A percentile compares a stretch with the other conserved stretches of the same genome.
These are phyloP conservation scores for Ophiostoma himal-ulmi DNA, from an alignment of 2,329 filamentous ascomycete species.

Conservation along the genomic window DNA sequence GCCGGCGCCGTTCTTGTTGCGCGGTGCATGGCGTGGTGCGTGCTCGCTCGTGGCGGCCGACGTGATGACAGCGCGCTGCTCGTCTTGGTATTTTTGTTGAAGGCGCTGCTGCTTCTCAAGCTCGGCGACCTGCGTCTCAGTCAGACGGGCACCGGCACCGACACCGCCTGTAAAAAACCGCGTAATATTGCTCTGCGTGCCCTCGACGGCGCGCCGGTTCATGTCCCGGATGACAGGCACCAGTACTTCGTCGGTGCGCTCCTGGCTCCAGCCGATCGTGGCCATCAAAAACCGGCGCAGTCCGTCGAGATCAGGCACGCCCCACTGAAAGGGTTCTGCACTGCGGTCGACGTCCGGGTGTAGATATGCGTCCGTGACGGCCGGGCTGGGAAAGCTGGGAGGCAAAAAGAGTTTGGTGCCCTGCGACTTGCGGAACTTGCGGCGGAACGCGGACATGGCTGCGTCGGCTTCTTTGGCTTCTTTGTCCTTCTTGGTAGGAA, in stretches of 20 bases:
- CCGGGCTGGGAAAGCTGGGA: slow-evolving; percentile 66
- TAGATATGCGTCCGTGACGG: slow-evolving; percentile 78
- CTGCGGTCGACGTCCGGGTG: slow-evolving; percentile 78
- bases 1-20: slow-evolving; percentile 25
- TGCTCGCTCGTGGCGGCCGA: slow-evolving; percentile 26
- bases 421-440: slow-evolving; percentile 77
- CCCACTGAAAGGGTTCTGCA: slow-evolving; percentile 83
- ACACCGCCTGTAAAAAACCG: slow-evolving; percentile 74
- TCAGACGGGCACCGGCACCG: slow-evolving; percentile 28
- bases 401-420: slow-evolving; percentile 82
- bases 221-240: slow-evolving; percentile 94
- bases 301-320: slow-evolving; percentile 84
- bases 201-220: slow-evolving; percentile 81
- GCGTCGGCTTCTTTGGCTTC: slow-evolving; percentile 45
- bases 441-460: slow-evolving; percentile 59
- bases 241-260: slow-evolving; percentile 89
- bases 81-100: slow-evolving; percentile 9
- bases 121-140: slow-evolving; percentile 18
- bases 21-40: slow-evolving; percentile 30
- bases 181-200: slow-evolving; percentile 96
- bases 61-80: slow-evolving; percentile 18
- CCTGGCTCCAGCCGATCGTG: slow-evolving; percentile 87
- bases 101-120: slow-evolving; percentile 16
- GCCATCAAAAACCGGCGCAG: slow-evolving; percentile 78
- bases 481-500: slow-evolving; percentile 48